Conservation (phyloP, 352 stramenopile species). For the Globisporangium nodosum region DNA sequence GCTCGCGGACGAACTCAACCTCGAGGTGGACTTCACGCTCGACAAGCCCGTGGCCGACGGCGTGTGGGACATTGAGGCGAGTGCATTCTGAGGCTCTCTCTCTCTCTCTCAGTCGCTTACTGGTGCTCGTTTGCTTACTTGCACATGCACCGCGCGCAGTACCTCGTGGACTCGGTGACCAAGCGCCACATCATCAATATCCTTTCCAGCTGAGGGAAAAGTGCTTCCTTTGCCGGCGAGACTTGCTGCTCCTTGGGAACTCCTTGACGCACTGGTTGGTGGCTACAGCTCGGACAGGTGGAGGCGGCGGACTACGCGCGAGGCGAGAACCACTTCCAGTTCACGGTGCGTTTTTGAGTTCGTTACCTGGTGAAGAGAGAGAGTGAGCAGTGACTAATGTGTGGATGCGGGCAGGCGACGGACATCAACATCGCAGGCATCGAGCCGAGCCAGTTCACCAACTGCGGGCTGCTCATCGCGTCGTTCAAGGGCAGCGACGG, state of each 20-base stretch:
- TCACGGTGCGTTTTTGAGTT: conserved; percentile 44
- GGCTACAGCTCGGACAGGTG: conserved; percentile 67
- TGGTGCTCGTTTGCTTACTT: neutral
- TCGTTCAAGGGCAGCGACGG: conserved; percentile 66
- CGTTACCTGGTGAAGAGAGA: neutral
- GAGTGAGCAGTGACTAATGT: neutral
- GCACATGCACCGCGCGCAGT: conserved; percentile 25
- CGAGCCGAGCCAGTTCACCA: conserved; percentile 77
- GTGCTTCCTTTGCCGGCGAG: too few species aligned
- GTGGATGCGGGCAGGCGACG: conserved; percentile 23
- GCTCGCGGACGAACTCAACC: conserved; percentile 68
- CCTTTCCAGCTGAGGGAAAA: conserved; percentile 21
- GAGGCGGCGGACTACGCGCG: conserved; percentile 50
- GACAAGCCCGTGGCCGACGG: conserved; percentile 54
- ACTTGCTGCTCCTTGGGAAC: conserved; percentile 11
- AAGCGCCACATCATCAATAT: conserved; percentile 88
- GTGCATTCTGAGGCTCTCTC: neutral
- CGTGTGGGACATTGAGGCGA: conserved; percentile 76
- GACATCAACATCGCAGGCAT: conserved; percentile 73
- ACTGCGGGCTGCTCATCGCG: conserved; percentile 85
- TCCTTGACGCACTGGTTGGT: conserved; percentile 1
- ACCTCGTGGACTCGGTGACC: conserved; percentile 78
- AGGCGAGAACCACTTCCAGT: conserved; percentile 81
- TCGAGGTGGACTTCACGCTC: conserved; percentile 78
- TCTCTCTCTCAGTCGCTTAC: neutral